Base-by-base conservation (phyloP, 2,329 filamentous ascomycete species). In the Pezicula radicicola region DNA sequence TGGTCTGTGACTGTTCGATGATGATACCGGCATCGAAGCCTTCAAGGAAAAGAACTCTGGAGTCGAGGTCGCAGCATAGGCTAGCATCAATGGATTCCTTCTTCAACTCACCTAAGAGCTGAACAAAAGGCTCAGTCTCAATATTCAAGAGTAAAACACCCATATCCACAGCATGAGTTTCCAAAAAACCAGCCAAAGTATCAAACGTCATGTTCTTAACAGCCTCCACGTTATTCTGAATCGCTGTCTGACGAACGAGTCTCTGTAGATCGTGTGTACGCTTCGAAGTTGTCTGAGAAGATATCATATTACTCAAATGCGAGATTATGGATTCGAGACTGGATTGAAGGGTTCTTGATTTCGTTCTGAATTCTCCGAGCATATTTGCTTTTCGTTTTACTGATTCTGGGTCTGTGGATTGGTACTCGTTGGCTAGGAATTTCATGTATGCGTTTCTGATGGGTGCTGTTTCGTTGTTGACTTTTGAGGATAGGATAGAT, bases 261-360 rank as follows among this genome's bases (percentile, higher is more conserved):
- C 60, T 55, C 33, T 64, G 58, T n/a, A 64, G 36, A 42, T 65
- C 62, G 37, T 65, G 58, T 16, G 59, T 63, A 48, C 61, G 48
- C 52, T 63, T 65, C 8, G 61, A 64, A 8, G 60, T 64, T 18
- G 56, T 62, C 48, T 61, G 61, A 15, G 61, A 56, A 33, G 62
- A 65, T 37, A 63, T 57, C 57, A 64, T 63, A 33, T 56, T 61
- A n/a, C 52, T 55, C 30, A 64, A 42, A 16, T 49, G 50, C 1
- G 60, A 52, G 36, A 61, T 63, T 15, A 50, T 39, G 16, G 50
- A 50, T 35, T 53, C 51, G 2, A 60, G 49, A 9, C 36, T 44
- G 41, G 49, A 51, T 35, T 60, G 58, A 18, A 53, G 5, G 8
- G 39, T 28, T 33, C 57, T 57, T 35, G 45, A 57, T 2, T 49